Percentiles rank a stretch among this genome's conserved stretches.
phyloP scores from a whole-genome alignment of 768 basidiomycete species.

The Leccinum obscurum region DNA sequence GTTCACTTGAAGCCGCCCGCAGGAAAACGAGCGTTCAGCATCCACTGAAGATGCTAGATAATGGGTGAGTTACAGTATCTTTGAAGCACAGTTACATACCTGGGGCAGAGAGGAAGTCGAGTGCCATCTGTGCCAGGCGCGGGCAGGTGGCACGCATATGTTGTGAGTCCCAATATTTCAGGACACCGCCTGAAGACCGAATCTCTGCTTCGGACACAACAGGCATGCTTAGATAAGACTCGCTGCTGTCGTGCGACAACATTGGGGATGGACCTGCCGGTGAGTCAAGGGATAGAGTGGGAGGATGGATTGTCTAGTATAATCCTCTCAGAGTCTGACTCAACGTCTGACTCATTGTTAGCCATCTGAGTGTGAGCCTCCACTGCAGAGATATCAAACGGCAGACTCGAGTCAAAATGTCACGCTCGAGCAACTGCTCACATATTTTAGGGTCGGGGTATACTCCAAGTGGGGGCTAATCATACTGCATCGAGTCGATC shows the following conservation, averaged over 20 bases:
- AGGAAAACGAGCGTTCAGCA: slow-evolving; percentile 1
- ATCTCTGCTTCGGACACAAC: background rate
- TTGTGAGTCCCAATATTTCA: background rate
- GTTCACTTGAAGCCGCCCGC: background rate
- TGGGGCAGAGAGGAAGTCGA: background rate
- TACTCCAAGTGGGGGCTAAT: too few relatives aligned
- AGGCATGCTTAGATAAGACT: background rate
- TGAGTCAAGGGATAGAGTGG: too few relatives aligned
- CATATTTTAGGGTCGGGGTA: too few relatives aligned
- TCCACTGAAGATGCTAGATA: background rate
- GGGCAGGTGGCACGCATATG: background rate
- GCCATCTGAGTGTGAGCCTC: too few relatives aligned
- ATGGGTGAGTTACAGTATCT: background rate
- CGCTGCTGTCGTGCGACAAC: background rate
- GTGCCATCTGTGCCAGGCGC: background rate
- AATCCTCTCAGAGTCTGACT: too few relatives aligned
- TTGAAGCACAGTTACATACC: background rate
- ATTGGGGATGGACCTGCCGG: background rate
- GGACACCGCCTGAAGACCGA: background rate
- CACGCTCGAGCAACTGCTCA: too few relatives aligned
- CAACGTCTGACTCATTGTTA: too few relatives aligned
- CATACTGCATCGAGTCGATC: too few relatives aligned
- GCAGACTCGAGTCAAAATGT: too few relatives aligned
- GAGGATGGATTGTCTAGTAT: too few relatives aligned
- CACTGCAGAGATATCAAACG: too few relatives aligned